Evolutionary conservation across 1,139 yeast genomes (phyloP).

Genomic region (Geotrichum klebahnii): DNA sequence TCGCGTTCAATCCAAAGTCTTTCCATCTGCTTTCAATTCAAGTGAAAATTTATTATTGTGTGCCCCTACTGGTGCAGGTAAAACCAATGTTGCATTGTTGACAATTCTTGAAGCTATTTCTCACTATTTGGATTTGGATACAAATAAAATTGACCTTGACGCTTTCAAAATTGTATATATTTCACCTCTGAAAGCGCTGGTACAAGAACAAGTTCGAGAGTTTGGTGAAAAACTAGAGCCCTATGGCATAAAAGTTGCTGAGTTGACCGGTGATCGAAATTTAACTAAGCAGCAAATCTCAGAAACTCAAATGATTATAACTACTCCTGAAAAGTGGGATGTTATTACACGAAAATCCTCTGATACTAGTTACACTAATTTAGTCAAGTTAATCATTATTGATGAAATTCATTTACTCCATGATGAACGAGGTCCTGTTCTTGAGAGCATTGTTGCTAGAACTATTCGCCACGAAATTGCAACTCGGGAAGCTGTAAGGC

Average conservation of each 20-base stretch:
- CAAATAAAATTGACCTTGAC: slow-evolving; percentile 50
- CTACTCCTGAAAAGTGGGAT: slow-evolving; percentile 98
- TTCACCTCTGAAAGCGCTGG: slow-evolving; percentile 92
- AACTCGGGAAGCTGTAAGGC: slow-evolving; percentile 51
- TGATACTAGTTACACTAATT: slow-evolving; percentile 57
- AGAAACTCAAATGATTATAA: slow-evolving; percentile 78
- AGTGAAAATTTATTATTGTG: slow-evolving; percentile 77
- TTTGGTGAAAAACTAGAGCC: slow-evolving; percentile 65
- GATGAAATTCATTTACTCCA: slow-evolving; percentile 93
- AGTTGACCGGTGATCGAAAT: slow-evolving; percentile 86
- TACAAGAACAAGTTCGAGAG: slow-evolving; percentile 90
- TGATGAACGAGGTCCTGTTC: slow-evolving; percentile 92
- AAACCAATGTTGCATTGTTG: slow-evolving; percentile 90
- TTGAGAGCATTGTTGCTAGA: slow-evolving; percentile 83
- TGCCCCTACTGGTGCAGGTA: slow-evolving; percentile 99
- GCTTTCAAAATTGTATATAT: slow-evolving; percentile 79
- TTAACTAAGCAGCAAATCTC: slow-evolving; percentile 72
- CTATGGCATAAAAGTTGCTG: slow-evolving; percentile 72
- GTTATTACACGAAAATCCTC: slow-evolving; percentile 79
- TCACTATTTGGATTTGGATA: slow-evolving; percentile 47
- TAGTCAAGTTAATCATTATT: slow-evolving; percentile 71
- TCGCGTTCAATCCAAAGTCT: slow-evolving; percentile 78
- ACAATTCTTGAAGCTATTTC: slow-evolving; percentile 62
- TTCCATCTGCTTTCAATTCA: slow-evolving; percentile 64
- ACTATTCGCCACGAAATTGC: slow-evolving; percentile 51